A percentile compares a stretch with the other conserved stretches of the same genome.
phyloP scores from a whole-genome alignment of 2,329 filamentous ascomycete species.

The Botrytis tulipae region DNA sequence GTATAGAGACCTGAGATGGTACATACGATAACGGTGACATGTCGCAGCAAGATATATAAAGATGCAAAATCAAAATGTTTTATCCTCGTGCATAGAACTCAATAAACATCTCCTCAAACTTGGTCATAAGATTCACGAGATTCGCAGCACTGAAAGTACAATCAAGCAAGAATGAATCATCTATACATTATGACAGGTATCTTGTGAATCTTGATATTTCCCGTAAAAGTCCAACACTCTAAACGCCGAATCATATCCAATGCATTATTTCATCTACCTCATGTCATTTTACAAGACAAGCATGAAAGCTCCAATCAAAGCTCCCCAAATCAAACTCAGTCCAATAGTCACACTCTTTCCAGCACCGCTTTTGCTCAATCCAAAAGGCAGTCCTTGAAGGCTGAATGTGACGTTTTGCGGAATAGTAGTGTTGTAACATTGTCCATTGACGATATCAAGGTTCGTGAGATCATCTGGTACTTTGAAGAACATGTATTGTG shows the following conservation, averaged over 20 bases:
- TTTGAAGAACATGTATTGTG: conserved; percentile 76
- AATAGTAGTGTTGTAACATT: conserved; percentile 65
- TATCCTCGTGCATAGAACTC: too few species aligned
- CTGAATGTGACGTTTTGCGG: conserved; percentile 70
- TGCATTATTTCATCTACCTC: conserved; percentile 7
- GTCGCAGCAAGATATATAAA: neutral
- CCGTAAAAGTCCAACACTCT: neutral
- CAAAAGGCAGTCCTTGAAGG: conserved; percentile 57
- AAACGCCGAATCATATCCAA: conserved; percentile 11
- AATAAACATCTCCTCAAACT: neutral
- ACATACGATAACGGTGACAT: neutral
- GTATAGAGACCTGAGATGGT: neutral
- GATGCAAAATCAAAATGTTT: too few species aligned
- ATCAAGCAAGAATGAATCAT: neutral
- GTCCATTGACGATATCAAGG: conserved; percentile 65
- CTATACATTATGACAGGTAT: neutral
- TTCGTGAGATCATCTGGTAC: conserved; percentile 65
- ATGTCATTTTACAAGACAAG: neutral
- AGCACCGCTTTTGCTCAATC: conserved; percentile 32
- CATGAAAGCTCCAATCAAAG: neutral
- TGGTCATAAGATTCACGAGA: neutral
- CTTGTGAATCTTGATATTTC: neutral
- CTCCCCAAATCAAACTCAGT: neutral
- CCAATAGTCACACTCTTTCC: neutral
- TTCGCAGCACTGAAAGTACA: neutral